Evolutionary conservation across 768 basidiomycete genomes (phyloP).

Genomic region (Auricularia heimuer): DNA sequence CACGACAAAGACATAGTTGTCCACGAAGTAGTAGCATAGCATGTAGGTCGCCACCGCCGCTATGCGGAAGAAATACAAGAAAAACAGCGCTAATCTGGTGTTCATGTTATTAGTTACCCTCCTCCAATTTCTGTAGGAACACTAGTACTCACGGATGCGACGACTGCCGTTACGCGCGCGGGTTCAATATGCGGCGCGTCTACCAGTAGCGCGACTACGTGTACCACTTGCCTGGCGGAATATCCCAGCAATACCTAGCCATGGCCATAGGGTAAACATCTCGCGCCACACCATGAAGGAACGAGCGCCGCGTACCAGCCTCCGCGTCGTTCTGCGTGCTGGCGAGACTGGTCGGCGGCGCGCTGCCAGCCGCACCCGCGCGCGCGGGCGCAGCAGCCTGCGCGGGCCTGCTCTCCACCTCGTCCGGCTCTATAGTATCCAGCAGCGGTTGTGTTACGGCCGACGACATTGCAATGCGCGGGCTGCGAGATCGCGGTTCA

Average conservation of each 20-base stretch:
- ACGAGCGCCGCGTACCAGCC: constrained; percentile 41
- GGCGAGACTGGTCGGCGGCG: constrained; percentile 35
- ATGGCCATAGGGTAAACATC: not conserved
- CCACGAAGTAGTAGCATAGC: constrained; percentile 82
- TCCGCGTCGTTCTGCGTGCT: constrained; percentile 60
- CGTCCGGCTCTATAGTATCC: constrained; percentile 80
- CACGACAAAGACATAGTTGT: constrained; percentile 89
- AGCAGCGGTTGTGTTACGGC: constrained; percentile 50
- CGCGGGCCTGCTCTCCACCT: constrained; percentile 28
- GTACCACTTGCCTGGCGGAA: constrained; percentile 51
- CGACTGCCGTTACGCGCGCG: constrained; percentile 36
- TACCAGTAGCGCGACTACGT: not conserved
- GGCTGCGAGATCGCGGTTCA: not conserved
- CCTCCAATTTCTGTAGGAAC: no score
- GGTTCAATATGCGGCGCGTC: not conserved
- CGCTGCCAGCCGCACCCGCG: constrained; percentile 43
- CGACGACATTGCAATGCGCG: constrained; percentile 24
- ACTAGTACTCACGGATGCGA: constrained; percentile 38
- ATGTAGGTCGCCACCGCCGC: constrained; percentile 88
- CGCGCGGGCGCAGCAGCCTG: constrained; percentile 20
- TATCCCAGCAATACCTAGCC: constrained; percentile 59
- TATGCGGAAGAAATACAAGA: constrained; percentile 79
- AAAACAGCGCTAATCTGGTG: constrained; percentile 60
- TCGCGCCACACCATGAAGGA: not conserved
- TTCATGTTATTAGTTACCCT: no score